Evolutionary conservation across 768 basidiomycete species (phyloP).

Genomic region (Hygrophoropsis aurantiaca): DNA sequence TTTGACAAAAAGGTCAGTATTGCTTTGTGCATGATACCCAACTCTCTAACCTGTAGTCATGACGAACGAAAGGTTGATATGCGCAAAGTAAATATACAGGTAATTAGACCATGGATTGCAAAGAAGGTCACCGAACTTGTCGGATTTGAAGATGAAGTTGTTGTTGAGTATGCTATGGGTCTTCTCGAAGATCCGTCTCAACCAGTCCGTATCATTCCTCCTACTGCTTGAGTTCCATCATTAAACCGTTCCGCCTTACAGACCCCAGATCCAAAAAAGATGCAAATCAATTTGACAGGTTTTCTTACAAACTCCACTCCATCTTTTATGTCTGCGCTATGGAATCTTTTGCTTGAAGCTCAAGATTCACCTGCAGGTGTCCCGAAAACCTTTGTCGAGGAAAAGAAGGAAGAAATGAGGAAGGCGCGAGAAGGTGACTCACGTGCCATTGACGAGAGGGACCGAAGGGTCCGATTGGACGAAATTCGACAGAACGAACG

Average conservation of each 20-base stretch:
- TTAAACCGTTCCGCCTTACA: conserved; percentile 27
- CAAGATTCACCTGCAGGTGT: conserved; percentile 88
- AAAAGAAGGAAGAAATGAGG: conserved; percentile 92
- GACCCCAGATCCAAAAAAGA: conserved; percentile 91
- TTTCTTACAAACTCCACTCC: conserved; percentile 89
- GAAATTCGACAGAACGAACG: conserved; percentile 67
- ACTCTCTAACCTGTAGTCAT: neutral
- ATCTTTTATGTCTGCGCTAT: conserved; percentile 83
- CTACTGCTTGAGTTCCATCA: conserved; percentile 1
- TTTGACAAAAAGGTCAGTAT: conserved; percentile 79
- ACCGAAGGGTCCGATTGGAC: conserved; percentile 65
- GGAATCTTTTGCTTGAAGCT: conserved; percentile 91
- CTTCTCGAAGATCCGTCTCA: conserved; percentile 83
- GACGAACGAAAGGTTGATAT: conserved; percentile 73
- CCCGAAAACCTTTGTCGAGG: conserved; percentile 85
- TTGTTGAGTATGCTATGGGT: conserved; percentile 95
- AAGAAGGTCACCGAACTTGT: conserved; percentile 89
- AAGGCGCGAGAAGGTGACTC: conserved; percentile 61
- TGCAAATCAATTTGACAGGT: conserved; percentile 93
- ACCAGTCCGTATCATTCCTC: conserved; percentile 53
- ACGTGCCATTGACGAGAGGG: conserved; percentile 67
- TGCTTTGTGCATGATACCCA: no score
- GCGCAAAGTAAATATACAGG: conserved; percentile 89
- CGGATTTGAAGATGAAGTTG: conserved; percentile 95
- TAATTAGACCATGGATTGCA: conserved; percentile 94